Evolutionary conservation across 2,329 filamentous ascomycete species (phyloP).

Genomic region (Fusarium pseudonygamai): DNA sequence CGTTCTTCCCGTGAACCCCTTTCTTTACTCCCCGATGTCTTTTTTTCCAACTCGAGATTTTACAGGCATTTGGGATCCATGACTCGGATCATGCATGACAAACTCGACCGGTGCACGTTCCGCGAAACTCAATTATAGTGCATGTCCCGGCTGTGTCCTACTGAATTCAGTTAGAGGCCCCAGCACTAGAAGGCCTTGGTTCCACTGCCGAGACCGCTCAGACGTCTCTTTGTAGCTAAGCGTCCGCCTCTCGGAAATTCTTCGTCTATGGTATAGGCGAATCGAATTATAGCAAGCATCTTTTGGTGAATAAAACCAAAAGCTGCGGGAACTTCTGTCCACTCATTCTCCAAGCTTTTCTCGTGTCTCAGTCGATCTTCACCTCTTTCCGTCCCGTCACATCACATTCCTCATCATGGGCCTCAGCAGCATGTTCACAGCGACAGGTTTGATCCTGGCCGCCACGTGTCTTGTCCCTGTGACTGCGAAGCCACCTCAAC

Average conservation of each 20-base stretch:
- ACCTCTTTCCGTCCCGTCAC: constrained; percentile 9
- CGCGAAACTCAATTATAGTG: not conserved
- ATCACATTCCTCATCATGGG: constrained; percentile 26
- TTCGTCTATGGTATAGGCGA: constrained; percentile 1
- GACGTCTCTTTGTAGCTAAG: not conserved
- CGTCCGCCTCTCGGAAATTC: constrained; percentile 15
- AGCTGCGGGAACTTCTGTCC: not conserved
- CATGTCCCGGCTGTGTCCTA: not conserved
- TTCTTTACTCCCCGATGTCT: not conserved
- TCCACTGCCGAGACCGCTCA: constrained; percentile 5
- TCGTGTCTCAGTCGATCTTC: constrained; percentile 22
- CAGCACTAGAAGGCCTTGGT: not conserved
- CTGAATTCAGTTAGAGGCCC: not conserved
- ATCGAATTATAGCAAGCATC: not conserved
- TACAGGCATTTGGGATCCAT: not conserved
- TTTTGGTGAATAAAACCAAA: not conserved
- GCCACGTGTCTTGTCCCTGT: constrained; percentile 17
- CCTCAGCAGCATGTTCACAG: constrained; percentile 15
- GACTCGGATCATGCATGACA: not conserved
- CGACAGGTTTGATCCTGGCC: constrained; percentile 27
- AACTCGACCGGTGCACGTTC: not conserved
- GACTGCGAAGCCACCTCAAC: not conserved
- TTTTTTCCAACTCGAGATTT: not conserved
- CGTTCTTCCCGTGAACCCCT: not conserved
- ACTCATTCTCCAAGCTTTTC: not conserved